Conservation (phyloP, 345 rosid species). For the Salix viminalis region DNA sequence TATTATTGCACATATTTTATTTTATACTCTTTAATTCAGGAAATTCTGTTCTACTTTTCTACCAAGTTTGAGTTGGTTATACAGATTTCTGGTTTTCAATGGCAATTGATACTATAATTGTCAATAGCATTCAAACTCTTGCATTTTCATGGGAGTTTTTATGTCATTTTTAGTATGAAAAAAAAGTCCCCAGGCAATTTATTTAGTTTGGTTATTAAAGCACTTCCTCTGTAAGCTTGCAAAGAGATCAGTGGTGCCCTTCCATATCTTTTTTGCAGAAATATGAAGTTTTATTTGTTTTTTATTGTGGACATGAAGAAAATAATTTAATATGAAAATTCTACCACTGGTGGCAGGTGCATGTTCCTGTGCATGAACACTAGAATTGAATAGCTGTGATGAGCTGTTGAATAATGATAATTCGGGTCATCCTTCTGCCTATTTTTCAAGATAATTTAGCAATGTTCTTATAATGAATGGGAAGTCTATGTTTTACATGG, state of each 20-base stretch:
- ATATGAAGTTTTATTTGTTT: background rate
- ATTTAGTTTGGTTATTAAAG: background rate
- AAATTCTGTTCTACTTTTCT: background rate
- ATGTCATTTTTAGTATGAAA: too few species aligned
- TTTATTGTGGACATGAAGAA: background rate
- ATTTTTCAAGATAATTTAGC: background rate
- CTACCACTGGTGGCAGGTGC: background rate
- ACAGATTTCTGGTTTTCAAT: background rate
- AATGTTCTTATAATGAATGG: background rate
- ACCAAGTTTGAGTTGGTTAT: background rate
- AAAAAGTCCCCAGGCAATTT: background rate
- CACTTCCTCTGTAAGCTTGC: background rate
- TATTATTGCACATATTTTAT: background rate
- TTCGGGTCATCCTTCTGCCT: background rate
- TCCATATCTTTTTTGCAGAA: background rate
- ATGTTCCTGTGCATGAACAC: too few species aligned
- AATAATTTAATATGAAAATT: background rate
- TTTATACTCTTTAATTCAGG: background rate
- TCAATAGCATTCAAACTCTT: background rate
- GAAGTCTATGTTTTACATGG: background rate
- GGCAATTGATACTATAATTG: background rate
- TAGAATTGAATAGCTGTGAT: background rate
- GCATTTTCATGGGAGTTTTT: background rate
- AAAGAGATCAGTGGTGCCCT: background rate
- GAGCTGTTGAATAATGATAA: background rate